A percentile compares a stretch with the other conserved stretches of the same genome.
Conservation (phyloP, 345 rosid genomes). For the Lenwebbia sp. region DNA sequence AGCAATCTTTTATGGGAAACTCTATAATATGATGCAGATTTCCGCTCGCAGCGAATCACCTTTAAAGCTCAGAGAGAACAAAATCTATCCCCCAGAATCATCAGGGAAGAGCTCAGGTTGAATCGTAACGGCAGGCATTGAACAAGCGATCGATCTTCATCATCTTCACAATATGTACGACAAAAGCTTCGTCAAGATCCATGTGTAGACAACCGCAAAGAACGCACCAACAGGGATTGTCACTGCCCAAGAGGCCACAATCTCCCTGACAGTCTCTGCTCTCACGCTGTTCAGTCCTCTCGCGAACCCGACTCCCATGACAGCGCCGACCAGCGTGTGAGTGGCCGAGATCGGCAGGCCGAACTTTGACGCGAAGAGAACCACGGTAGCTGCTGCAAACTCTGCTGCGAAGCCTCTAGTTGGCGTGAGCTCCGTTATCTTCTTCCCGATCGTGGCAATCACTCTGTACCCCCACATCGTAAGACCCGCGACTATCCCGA, state of each 20-base stretch:
- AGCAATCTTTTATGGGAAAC: neutral
- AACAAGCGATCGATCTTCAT: conserved; percentile 6
- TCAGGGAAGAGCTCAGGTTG: neutral
- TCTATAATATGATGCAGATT: neutral
- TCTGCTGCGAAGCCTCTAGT: conserved; percentile 96
- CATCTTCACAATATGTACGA: conserved; percentile 37
- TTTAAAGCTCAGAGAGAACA: conserved; percentile 3
- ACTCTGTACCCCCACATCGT: conserved; percentile 91
- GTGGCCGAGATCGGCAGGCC: conserved; percentile 90
- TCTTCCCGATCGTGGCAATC: conserved; percentile 94
- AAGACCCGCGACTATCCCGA: conserved; percentile 85
- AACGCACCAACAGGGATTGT: conserved; percentile 90
- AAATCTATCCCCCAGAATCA: conserved; percentile 5
- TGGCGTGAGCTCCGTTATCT: conserved; percentile 91
- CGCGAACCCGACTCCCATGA: conserved; percentile 98
- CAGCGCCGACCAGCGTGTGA: conserved; percentile 91
- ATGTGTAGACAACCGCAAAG: conserved; percentile 71
- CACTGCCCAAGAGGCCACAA: conserved; percentile 80
- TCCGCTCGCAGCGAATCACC: conserved; percentile 14
- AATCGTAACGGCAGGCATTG: conserved; percentile 2
- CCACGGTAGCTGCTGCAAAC: conserved; percentile 94
- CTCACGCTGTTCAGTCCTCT: conserved; percentile 88
- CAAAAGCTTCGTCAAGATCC: conserved; percentile 81
- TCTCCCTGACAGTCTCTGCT: conserved; percentile 84
- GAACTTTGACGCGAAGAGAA: conserved; percentile 76